Percentiles rank a stretch among this genome's conserved stretches.
phyloP scores from a whole-genome alignment of 768 basidiomycete genomes.

The Boletus reticuloceps region DNA sequence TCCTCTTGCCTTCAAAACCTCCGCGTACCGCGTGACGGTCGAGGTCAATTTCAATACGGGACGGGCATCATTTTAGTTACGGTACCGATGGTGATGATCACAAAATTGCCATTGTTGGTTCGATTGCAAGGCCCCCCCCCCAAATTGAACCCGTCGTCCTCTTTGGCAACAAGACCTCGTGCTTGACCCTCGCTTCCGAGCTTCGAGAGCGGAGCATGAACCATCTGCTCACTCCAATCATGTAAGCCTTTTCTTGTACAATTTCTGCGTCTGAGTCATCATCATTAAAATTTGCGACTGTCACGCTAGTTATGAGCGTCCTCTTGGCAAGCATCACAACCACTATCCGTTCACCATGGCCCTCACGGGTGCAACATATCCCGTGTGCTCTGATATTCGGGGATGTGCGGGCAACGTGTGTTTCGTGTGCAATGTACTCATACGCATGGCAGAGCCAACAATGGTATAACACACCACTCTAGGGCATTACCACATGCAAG shows the following conservation, averaged over 20 bases:
- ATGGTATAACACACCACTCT: conserved; percentile 8
- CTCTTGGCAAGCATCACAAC: conserved; percentile 6
- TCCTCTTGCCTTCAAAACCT: conserved; percentile 10
- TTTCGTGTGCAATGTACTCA: conserved; percentile 10
- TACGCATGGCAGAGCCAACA: conserved; percentile 5
- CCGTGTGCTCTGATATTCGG: neutral
- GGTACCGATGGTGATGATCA: conserved; percentile 31
- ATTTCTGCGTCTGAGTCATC: neutral
- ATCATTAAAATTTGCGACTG: neutral
- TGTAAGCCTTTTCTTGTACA: conserved; percentile 11
- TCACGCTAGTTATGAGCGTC: conserved; percentile 4
- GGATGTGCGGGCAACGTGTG: conserved; percentile 16
- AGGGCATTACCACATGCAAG: conserved; percentile 15
- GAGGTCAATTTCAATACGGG: conserved; percentile 21
- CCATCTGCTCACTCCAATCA: conserved; percentile 17
- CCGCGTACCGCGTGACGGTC: conserved; percentile 24
- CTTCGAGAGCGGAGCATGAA: conserved; percentile 23
- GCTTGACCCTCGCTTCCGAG: conserved; percentile 23
- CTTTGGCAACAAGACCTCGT: conserved; percentile 23
- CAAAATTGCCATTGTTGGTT: conserved; percentile 19
- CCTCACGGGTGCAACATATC: neutral
- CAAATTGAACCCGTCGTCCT: neutral
- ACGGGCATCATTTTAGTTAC: conserved; percentile 31
- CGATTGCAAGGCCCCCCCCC: conserved; percentile 1
- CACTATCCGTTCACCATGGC: neutral